A percentile compares a stretch with the other conserved stretches of the same genome.
These are phyloP conservation scores for Dalbergia oliveri DNA, from an alignment of 306 rosid genomes.

Conservation along the genomic window DNA sequence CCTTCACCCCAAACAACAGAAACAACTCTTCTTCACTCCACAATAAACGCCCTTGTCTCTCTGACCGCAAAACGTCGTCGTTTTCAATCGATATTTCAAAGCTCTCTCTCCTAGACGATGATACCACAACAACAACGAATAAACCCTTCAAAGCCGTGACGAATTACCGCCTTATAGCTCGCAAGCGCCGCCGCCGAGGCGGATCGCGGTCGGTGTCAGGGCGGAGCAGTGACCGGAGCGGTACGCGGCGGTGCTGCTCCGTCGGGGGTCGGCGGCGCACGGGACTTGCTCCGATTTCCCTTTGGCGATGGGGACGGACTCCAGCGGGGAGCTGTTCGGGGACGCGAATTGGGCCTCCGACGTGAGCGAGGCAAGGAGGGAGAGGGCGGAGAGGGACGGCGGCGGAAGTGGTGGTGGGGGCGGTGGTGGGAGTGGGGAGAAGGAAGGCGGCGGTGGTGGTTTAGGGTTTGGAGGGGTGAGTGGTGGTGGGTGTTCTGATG, in stretches of 20 bases:
- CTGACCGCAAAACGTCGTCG: conserved; percentile 80
- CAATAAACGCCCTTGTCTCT: conserved; percentile 89
- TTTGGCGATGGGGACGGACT: conserved; percentile 88
- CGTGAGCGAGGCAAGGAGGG: conserved; percentile 93
- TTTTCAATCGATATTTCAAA: conserved; percentile 76
- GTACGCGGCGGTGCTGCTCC: conserved; percentile 88
- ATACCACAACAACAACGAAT: conserved; percentile 34
- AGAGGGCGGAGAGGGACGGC: conserved; percentile 40
- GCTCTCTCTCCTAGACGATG: conserved; percentile 77
- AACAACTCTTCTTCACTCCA: neutral
- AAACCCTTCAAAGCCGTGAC: conserved; percentile 42
- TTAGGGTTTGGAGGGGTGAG: conserved; percentile 61
- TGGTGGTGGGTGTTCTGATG: conserved; percentile 76
- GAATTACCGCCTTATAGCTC: conserved; percentile 65
- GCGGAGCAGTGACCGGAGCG: conserved; percentile 95
- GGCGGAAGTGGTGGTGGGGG: neutral
- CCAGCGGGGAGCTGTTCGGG: conserved; percentile 94
- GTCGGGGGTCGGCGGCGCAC: conserved; percentile 92
- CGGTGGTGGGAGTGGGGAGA: conserved; percentile 63
- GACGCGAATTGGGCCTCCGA: conserved; percentile 94
- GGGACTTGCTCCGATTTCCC: conserved; percentile 98
- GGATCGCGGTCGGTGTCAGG: conserved; percentile 97
- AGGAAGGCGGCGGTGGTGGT: conserved; percentile 66
- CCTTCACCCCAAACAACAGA: neutral
- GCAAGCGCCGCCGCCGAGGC: conserved; percentile 84